These are phyloP conservation scores for Crithidia thermophila DNA, from an alignment of 208 protist genomes.

Conservation along the genomic window DNA sequence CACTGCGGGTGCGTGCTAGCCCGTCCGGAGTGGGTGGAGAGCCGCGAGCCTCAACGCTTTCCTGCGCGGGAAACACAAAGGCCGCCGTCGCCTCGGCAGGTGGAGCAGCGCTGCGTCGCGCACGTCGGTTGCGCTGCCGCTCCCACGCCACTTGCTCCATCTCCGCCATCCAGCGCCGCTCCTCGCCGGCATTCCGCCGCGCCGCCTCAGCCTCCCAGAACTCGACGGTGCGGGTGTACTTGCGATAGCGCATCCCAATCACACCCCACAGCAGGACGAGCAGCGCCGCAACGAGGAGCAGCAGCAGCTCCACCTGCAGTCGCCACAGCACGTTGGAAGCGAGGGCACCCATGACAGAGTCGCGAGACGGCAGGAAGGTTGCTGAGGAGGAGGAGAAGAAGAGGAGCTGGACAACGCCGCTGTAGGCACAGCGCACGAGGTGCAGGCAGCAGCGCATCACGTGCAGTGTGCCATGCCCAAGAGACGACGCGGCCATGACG, in stretches of 20 bases:
- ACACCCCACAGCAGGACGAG: neutral
- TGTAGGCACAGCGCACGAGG: neutral
- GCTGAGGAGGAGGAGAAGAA: neutral
- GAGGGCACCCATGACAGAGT: conserved; percentile 12
- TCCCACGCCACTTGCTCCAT: neutral
- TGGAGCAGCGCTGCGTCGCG: too few relatives aligned
- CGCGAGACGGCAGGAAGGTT: neutral
- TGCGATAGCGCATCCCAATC: neutral
- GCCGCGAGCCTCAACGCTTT: too few relatives aligned
- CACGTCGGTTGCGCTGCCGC: neutral
- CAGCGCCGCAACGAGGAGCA: neutral
- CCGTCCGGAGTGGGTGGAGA: too few relatives aligned
- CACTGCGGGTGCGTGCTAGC: too few relatives aligned
- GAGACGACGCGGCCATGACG: too few relatives aligned
- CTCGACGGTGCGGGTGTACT: conserved; percentile 5
- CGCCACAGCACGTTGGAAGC: conserved; percentile 1
- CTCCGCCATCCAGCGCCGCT: neutral
- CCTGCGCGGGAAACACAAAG: too few relatives aligned
- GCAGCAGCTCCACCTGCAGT: conserved; percentile 7
- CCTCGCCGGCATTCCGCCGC: neutral
- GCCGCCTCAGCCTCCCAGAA: conserved; percentile 3
- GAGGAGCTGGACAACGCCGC: neutral
- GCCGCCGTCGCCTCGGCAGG: too few relatives aligned
- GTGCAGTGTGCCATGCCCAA: too few relatives aligned
- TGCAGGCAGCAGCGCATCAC: too few relatives aligned